These are phyloP conservation scores for Citrus unshiu DNA, from an alignment of 345 rosid species.

Conservation along the genomic window DNA sequence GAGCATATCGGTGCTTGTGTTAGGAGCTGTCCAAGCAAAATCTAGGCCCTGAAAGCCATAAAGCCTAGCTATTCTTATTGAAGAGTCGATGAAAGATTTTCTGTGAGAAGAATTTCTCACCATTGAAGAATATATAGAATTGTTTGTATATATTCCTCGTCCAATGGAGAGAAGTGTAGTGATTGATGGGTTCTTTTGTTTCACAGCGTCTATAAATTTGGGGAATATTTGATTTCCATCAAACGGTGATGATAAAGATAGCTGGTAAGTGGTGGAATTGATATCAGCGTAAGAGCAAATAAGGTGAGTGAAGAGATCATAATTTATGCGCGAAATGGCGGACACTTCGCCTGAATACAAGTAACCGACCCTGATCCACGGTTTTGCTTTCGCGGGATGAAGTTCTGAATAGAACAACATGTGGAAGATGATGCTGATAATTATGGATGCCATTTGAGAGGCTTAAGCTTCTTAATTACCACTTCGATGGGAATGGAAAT, in stretches of 20 bases:
- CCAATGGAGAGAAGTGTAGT: constrained; percentile 19
- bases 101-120: constrained; percentile 7
- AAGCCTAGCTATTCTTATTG: constrained; percentile 13
- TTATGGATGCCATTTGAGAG: not conserved
- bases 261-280: constrained; percentile 24
- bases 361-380: constrained; percentile 34
- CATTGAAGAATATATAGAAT: not conserved
- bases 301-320: constrained; percentile 34
- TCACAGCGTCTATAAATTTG: not conserved
- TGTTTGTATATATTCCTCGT: not conserved
- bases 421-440: not conserved
- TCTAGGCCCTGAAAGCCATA: constrained; percentile 16
- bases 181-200: constrained; percentile 21
- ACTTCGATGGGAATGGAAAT: too few relatives aligned
- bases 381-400: constrained; percentile 5
- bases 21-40: not conserved
- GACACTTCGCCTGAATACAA: constrained; percentile 20
- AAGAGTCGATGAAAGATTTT: constrained; percentile 1
- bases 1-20: not conserved
- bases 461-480: too few relatives aligned
- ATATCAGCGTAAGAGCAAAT: constrained; percentile 23
- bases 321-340: constrained; percentile 11
- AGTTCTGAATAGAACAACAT: not conserved
- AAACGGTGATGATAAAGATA: not conserved
- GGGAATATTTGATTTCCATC: not conserved